Evolutionary conservation across 805 yeast species (phyloP).

Genomic region (Sugiyamaella lignohabitans): DNA sequence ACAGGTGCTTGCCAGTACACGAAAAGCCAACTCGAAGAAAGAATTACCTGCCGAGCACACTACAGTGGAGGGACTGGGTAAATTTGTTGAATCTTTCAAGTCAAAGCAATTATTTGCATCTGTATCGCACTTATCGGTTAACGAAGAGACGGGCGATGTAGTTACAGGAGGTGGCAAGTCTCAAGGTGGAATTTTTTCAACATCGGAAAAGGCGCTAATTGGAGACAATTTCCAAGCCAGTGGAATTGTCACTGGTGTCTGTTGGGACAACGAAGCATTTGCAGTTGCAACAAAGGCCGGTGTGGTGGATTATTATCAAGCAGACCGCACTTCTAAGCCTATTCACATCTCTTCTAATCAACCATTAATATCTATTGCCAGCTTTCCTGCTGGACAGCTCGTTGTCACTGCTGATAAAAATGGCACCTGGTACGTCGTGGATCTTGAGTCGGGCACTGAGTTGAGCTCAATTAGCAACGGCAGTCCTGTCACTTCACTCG

Average conservation of each 20-base stretch:
- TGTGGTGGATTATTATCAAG: background rate
- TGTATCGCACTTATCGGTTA: slow-evolving; percentile 11
- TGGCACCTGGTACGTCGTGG: slow-evolving; percentile 15
- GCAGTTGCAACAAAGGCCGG: slow-evolving; percentile 16
- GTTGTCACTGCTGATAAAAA: slow-evolving; percentile 11
- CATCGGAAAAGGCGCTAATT: slow-evolving; percentile 1
- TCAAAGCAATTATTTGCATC: slow-evolving; percentile 19
- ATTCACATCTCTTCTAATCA: background rate
- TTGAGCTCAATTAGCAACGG: slow-evolving; percentile 13
- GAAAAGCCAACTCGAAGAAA: slow-evolving; percentile 13
- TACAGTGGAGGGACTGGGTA: slow-evolving; percentile 4
- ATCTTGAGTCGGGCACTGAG: slow-evolving; percentile 9
- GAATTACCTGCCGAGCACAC: slow-evolving; percentile 10
- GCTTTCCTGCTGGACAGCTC: background rate
- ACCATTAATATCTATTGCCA: background rate
- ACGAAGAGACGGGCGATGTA: slow-evolving; percentile 3
- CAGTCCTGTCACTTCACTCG: slow-evolving; percentile 11
- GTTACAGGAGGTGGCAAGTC: slow-evolving; percentile 21
- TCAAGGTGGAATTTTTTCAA: slow-evolving; percentile 16
- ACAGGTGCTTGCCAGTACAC: slow-evolving; percentile 9
- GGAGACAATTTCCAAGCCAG: slow-evolving; percentile 7
- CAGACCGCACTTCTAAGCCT: background rate
- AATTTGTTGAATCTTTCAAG: slow-evolving; percentile 7
- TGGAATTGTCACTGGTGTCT: slow-evolving; percentile 16
- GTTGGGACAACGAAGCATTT: slow-evolving; percentile 10